Evolutionary conservation across 345 rosid genomes (phyloP).

Genomic region (Aurinia saxatilis): DNA sequence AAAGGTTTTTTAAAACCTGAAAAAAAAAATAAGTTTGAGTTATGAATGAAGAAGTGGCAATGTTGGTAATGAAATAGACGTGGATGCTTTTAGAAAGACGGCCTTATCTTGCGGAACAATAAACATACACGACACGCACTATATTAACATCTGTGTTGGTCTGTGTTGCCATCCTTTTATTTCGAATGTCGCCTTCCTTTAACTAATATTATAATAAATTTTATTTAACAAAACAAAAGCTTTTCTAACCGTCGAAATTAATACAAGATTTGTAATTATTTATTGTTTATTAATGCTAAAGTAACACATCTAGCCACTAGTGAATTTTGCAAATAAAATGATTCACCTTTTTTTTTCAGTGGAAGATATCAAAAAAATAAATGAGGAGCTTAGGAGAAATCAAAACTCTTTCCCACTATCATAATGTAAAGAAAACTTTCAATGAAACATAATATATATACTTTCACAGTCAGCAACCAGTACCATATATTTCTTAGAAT

Average conservation of each 20-base stretch:
- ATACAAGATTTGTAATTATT: not conserved
- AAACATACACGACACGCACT: slow-evolving; percentile 31
- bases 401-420: slow-evolving; percentile 7
- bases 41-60: slow-evolving; percentile 4
- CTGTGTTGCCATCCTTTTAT: slow-evolving; percentile 28
- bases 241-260: not conserved
- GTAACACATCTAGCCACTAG: slow-evolving; percentile 3
- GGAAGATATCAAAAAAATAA: slow-evolving; percentile 23
- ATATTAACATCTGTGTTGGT: slow-evolving; percentile 29
- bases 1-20: no score
- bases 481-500: not conserved
- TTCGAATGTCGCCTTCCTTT: slow-evolving; percentile 7
- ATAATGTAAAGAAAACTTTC: slow-evolving; percentile 9
- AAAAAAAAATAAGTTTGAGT: no score
- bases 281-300: not conserved
- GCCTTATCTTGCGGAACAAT: slow-evolving; percentile 27
- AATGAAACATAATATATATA: not conserved
- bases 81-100: slow-evolving; percentile 18
- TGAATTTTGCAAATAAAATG: not conserved
- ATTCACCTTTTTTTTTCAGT: slow-evolving; percentile 16
- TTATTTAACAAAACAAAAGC: not conserved
- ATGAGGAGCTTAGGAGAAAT: slow-evolving; percentile 11
- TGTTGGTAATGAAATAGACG: slow-evolving; percentile 22
- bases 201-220: not conserved
- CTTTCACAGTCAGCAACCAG: slow-evolving; percentile 4